Evolutionary conservation across 177 flowering plant genomes (phyloP), one percentile per base, ranked within the genome.

Genomic region (Telopea speciosissima): DNA sequence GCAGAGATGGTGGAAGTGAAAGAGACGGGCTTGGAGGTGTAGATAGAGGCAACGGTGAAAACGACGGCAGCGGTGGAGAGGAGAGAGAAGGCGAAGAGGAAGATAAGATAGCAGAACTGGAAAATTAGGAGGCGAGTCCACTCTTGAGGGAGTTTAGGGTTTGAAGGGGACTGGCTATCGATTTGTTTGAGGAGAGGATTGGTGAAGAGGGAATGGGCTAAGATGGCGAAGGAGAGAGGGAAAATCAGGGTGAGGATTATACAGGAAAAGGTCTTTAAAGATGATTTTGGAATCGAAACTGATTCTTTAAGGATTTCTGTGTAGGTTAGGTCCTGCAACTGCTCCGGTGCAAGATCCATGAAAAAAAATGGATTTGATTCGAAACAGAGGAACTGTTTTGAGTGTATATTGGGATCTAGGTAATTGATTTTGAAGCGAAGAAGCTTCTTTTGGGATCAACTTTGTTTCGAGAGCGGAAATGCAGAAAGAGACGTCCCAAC

Each of bases 41-140:
- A 64, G 24, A 64, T 22, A 64, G 67, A 64, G 67, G 67, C 67
- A 16, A 33, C 67, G 3, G 67, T 64, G 67, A 64, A 33, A 24
- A 64, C 67, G 23, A 64, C 23, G 45, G 45, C 67, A 23, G 42
- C 45, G 67, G 67, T 64, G 12, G 67, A 64, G 67, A 64, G 23
- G 23, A 64, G 67, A 21, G 67, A 64, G 67, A 64, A 33, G 24
- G 23, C 25, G 23, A 64, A 17, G 45, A 64, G 45, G 67, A 33
- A 17, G 45, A 64, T 64, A 5, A 64, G 12, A 23, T 33, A 64
- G 24, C 22, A 64, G 67, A 64, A 64, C 24, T 64, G 23, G 22
- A 22, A 64, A 2, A 64, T 64, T 7, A 64, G 16, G 24, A 36
- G 44, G 45, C 1, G 10, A 25, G 23, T 33, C 67, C 40, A 64